Evolutionary conservation across 345 rosid genomes (phyloP).

Genomic region (Rhizophora apiculata): DNA sequence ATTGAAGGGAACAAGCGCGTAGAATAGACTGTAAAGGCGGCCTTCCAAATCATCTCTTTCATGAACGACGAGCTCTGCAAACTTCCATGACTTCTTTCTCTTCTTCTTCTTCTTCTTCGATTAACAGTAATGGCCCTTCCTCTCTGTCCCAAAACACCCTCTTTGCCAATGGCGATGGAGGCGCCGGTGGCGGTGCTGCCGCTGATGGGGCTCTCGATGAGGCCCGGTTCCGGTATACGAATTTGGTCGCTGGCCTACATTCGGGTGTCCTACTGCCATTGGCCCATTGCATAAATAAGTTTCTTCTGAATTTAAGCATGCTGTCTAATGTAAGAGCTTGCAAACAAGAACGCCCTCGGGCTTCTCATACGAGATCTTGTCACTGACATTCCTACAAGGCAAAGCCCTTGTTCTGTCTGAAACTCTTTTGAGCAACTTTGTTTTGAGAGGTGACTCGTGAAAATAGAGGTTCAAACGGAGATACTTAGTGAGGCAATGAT

Average conservation of each 20-base stretch:
- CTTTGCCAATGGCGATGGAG: slow-evolving; percentile 36
- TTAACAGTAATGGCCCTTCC: slow-evolving; percentile 22
- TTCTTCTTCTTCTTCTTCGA: slow-evolving; percentile 14
- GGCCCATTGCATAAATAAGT: neutral
- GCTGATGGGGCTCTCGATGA: slow-evolving; percentile 73
- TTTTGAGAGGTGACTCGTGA: neutral
- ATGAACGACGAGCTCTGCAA: slow-evolving; percentile 97
- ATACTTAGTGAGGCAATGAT: slow-evolving; percentile 5
- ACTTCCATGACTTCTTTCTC: slow-evolving; percentile 45
- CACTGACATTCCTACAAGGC: slow-evolving; percentile 80
- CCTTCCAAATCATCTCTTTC: slow-evolving; percentile 71
- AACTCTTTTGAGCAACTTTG: neutral
- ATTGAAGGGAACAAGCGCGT: slow-evolving; percentile 65
- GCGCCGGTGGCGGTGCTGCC: slow-evolving; percentile 38
- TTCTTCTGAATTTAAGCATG: neutral
- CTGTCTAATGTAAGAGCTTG: slow-evolving; percentile 57
- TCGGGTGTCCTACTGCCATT: neutral
- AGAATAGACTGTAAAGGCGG: slow-evolving; percentile 33
- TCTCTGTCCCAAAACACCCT: slow-evolving; percentile 29
- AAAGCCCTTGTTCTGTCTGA: slow-evolving; percentile 68
- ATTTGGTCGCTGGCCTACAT: slow-evolving; percentile 61
- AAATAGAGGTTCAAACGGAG: slow-evolving; percentile 2
- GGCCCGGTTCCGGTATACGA: slow-evolving; percentile 74
- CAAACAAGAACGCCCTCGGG: slow-evolving; percentile 69
- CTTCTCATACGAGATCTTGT: slow-evolving; percentile 74